phyloP scores from a whole-genome alignment of 1,284 basidiomycete genomes.

The Marasmius tenuissimus region DNA sequence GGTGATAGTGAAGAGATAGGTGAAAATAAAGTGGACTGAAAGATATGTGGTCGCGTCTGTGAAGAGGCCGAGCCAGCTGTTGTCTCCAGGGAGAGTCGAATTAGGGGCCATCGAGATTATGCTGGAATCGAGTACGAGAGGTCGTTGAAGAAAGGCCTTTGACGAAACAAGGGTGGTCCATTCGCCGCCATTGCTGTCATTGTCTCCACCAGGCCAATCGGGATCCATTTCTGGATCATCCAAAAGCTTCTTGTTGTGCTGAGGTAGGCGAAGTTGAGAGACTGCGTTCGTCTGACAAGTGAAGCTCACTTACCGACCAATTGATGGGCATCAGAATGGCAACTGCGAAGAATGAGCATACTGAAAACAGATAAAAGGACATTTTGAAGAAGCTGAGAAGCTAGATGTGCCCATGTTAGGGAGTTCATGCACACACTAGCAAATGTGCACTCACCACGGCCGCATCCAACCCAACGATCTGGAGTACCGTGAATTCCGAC shows the following conservation, averaged over 20 bases:
- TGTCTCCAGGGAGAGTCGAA: constrained; percentile 34
- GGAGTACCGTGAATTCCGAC: constrained; percentile 92
- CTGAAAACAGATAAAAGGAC: constrained; percentile 87
- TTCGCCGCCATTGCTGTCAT: constrained; percentile 20
- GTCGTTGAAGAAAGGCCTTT: constrained; percentile 4
- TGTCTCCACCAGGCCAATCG: constrained; percentile 43
- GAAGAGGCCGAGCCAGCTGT: constrained; percentile 82
- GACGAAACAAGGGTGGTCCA: constrained; percentile 30
- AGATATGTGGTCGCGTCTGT: constrained; percentile 86
- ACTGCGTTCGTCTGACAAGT: neutral
- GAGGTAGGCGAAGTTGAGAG: constrained; percentile 13
- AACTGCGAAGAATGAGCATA: constrained; percentile 81
- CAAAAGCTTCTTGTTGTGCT: constrained; percentile 66
- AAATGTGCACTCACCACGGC: constrained; percentile 61
- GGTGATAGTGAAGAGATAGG: constrained; percentile 89
- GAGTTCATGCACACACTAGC: neutral
- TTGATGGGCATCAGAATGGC: constrained; percentile 89
- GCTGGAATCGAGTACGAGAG: constrained; percentile 12
- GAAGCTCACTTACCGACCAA: constrained; percentile 60
- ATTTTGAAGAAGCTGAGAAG: constrained; percentile 95
- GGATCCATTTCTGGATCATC: constrained; percentile 59
- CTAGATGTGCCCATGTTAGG: constrained; percentile 36
- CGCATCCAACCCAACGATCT: constrained; percentile 95
- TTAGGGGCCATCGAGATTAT: constrained; percentile 21
- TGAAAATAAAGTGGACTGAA: constrained; percentile 87